Evolutionary conservation across 345 rosid genomes (phyloP).

Genomic region (Microcos paniculata): DNA sequence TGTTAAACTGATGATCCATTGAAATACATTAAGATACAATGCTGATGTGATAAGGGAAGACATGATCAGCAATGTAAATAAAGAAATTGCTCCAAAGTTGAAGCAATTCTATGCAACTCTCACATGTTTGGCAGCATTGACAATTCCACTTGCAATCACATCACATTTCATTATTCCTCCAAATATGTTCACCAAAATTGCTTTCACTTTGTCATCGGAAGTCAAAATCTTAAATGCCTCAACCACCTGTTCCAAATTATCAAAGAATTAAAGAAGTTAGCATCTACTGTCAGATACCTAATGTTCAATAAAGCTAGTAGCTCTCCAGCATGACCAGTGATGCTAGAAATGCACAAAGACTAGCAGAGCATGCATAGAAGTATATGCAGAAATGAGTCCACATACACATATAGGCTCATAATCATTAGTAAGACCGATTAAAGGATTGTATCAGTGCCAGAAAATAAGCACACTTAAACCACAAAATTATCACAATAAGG

Average conservation of each 20-base stretch:
- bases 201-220: conserved; percentile 97
- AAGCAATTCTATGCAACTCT: conserved; percentile 18
- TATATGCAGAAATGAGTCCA: too few species aligned
- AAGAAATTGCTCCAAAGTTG: not conserved
- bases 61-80: not conserved
- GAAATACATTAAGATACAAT: not conserved
- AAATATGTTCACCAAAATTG: conserved; percentile 95
- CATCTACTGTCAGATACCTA: not conserved
- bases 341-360: not conserved
- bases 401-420: too few species aligned
- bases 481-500: not conserved
- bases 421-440: not conserved
- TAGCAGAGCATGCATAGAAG: too few species aligned
- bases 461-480: not conserved
- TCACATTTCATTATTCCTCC: conserved; percentile 99
- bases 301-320: not conserved
- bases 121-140: conserved; percentile 97
- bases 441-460: not conserved
- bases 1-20: not conserved
- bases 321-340: not conserved
- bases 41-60: not conserved
- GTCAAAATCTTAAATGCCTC: conserved; percentile 99
- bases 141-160: conserved; percentile 97
- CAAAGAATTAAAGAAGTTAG: not conserved
- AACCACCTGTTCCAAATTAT: conserved; percentile 62